Evolutionary conservation across 169 alveolate genomes (phyloP).

Genomic region (Fabrea salina): DNA sequence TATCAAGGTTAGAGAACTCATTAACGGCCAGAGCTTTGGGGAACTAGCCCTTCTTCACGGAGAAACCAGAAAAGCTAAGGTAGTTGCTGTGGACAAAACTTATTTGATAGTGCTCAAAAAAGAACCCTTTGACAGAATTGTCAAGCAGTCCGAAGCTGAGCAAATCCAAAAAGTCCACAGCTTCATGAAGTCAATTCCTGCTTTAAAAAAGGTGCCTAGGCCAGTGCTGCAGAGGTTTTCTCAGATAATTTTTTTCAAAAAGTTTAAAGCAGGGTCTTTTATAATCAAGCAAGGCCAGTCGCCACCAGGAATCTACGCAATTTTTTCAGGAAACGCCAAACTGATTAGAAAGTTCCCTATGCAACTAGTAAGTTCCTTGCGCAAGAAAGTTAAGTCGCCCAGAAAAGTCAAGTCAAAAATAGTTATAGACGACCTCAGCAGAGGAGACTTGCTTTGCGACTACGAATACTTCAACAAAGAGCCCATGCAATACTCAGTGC

Average conservation of each 20-base stretch:
- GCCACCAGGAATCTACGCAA: constrained; percentile 11
- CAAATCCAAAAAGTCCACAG: neutral
- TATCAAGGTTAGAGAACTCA: neutral
- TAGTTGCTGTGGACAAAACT: constrained; percentile 1
- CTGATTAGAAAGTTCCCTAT: too few relatives aligned
- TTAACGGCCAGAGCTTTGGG: neutral
- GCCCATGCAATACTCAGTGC: constrained; percentile 2
- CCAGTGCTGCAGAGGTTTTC: neutral
- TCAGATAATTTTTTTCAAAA: neutral
- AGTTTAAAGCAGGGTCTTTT: neutral
- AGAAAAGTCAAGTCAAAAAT: constrained; percentile 2
- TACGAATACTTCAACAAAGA: neutral
- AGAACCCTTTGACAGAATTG: neutral
- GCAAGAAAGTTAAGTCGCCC: too few relatives aligned
- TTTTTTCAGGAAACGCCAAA: neutral
- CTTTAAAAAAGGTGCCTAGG: neutral
- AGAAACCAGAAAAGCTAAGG: neutral
- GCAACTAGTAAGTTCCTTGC: too few relatives aligned
- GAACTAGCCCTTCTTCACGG: neutral
- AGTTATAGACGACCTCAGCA: constrained; percentile 14
- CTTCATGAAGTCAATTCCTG: neutral
- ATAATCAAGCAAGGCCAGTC: constrained; percentile 7
- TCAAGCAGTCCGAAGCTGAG: neutral
- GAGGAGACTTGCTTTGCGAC: constrained; percentile 22
- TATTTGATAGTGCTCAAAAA: neutral